Percentiles rank a stretch among this genome's conserved stretches.
These are phyloP conservation scores for Botrytis fragariae DNA, from an alignment of 2,329 filamentous ascomycete genomes.

Conservation along the genomic window DNA sequence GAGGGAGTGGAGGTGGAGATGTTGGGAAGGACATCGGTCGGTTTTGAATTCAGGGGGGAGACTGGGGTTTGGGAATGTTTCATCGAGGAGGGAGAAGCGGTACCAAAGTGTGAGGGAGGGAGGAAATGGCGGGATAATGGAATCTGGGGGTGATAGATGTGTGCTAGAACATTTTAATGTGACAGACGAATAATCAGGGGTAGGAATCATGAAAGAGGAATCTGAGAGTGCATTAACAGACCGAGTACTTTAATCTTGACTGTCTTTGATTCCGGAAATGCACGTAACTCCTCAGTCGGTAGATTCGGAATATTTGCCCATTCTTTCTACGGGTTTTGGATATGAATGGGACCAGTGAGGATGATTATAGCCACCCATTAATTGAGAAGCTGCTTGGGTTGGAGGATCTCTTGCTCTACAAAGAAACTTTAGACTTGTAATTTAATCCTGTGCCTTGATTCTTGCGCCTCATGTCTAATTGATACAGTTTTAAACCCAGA, in stretches of 20 bases:
- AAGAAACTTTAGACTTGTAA: too few species aligned
- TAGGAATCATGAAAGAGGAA: background rate
- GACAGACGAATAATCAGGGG: background rate
- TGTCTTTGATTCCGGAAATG: background rate
- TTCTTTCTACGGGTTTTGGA: background rate
- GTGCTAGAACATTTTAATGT: background rate
- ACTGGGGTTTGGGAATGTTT: background rate
- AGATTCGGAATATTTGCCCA: rapidly evolving
- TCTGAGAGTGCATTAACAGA: background rate
- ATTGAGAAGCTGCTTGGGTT: too few species aligned
- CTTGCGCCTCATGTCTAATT: too few species aligned
- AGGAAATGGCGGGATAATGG: background rate
- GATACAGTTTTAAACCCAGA: too few species aligned
- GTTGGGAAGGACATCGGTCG: background rate
- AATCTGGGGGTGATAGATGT: background rate
- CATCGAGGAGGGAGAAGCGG: background rate
- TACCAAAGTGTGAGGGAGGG: background rate
- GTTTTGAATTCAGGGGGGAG: background rate
- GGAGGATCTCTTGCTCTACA: too few species aligned
- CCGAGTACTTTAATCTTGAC: background rate
- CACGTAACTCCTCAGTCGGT: background rate
- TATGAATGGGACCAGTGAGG: background rate
- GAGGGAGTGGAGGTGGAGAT: background rate
- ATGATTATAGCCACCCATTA: too few species aligned
- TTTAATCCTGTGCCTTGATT: too few species aligned